phyloP scores from a whole-genome alignment of 2,329 filamentous ascomycete species.

The Cordyceps militaris region DNA sequence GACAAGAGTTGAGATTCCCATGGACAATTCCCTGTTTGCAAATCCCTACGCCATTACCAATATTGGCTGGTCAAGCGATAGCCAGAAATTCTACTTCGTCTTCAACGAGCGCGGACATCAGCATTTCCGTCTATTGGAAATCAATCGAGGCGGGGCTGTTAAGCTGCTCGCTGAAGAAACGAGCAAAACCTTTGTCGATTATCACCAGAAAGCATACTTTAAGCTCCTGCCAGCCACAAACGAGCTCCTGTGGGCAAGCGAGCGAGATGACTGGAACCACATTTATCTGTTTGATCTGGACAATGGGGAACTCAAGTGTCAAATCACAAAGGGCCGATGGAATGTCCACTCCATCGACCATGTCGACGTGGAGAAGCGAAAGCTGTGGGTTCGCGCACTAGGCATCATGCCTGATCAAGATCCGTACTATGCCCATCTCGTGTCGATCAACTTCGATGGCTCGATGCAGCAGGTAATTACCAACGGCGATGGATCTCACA shows the following conservation, averaged over 20 bases:
- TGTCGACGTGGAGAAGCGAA: constrained; percentile 17
- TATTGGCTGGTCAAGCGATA: constrained; percentile 20
- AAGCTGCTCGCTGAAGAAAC: constrained; percentile 19
- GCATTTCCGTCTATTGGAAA: constrained; percentile 16
- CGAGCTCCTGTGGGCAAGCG: constrained; percentile 24
- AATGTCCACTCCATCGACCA: constrained; percentile 18
- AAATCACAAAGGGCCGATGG: constrained; percentile 24
- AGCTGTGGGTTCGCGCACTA: constrained; percentile 19
- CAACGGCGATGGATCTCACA: constrained; percentile 22
- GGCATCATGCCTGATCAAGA: constrained; percentile 20
- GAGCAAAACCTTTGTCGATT: constrained; percentile 22
- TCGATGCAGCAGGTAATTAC: constrained; percentile 21
- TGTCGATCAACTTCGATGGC: constrained; percentile 21
- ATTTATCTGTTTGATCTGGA: constrained; percentile 21
- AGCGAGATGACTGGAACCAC: constrained; percentile 24
- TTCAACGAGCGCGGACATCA: constrained; percentile 25
- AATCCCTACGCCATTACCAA: constrained; percentile 19
- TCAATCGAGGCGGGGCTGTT: constrained; percentile 15
- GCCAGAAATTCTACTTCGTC: constrained; percentile 22
- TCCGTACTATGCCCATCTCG: constrained; percentile 22
- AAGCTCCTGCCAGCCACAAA: neutral
- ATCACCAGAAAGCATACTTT: constrained; percentile 8
- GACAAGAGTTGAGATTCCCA: constrained; percentile 16
- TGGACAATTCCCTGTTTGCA: constrained; percentile 19
- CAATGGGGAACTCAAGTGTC: constrained; percentile 4